Evolutionary conservation across 1,284 basidiomycete genomes (phyloP), one percentile per base, ranked within the genome.

Genomic region (Malassezia psittaci): DNA sequence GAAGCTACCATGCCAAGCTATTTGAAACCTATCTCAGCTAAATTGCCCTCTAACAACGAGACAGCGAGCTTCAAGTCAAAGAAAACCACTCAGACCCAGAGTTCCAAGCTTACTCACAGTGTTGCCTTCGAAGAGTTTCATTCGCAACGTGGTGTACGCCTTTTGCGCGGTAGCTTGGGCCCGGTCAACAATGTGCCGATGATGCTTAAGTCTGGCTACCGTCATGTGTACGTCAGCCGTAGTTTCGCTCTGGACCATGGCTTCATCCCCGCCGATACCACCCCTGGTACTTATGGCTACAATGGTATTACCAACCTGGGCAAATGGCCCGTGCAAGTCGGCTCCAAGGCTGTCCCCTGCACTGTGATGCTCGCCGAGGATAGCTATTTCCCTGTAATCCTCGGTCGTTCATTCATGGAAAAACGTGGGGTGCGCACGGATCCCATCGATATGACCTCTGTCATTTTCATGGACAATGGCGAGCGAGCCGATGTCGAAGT

Each of bases 131-230:
- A 75, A 57, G 69, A 73, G 59, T 74, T 66, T 59, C 60, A 65
- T 64, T 46, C 64, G 51, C 68, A 77, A 64, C 75, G 77, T 40
- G 93, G 94, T 12, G 91, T 96, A 13, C 80, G 93, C 51, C 96
- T 91, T 6, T 85, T 98, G 24, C 81, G 85, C 63, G 93, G 93
- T 12, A 85, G 83, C 65, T 88, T 98, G 58, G 93, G 90, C 0
- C 86, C 88, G 21, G 87, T 91, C 33, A 79, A 85, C 59, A 84
- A 88, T 52, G 77, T 78, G 15, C 74, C 77, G 24, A 78, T 78
- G 77, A 94, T 96, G 90, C 80, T 96, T 66, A 93, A 90, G 78
- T 81, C 83, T n/a, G 91, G 93, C 5, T 87, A 98, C 77, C 81
- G 88, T 24, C 85, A 93, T 68, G 90, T 96, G 52, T 98, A 98